Percentiles rank a stretch among this genome's conserved stretches.
These are phyloP conservation scores for Psophocarpus tetragonolobus DNA, from an alignment of 306 rosid species.

Conservation along the genomic window DNA sequence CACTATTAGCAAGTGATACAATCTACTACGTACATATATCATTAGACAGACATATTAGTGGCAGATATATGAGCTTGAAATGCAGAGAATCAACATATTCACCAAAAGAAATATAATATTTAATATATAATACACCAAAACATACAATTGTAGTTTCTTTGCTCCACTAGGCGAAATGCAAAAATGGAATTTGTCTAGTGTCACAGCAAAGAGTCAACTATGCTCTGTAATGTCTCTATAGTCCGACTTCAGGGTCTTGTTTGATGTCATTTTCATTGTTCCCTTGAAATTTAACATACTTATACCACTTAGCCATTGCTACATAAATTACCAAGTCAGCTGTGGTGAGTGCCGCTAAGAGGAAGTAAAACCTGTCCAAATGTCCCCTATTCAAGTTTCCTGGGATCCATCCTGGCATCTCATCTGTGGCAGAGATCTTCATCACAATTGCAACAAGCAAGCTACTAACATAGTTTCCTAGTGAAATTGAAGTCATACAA, in stretches of 20 bases:
- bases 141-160: background rate
- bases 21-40: background rate
- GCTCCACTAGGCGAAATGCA: conserved; percentile 27
- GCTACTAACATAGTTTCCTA: conserved; percentile 77
- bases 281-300: conserved; percentile 61
- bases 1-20: too few relatives aligned
- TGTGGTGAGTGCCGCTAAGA: conserved; percentile 66
- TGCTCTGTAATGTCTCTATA: background rate
- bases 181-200: conserved; percentile 8
- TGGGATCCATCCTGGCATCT: conserved; percentile 81
- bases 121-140: background rate
- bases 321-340: conserved; percentile 55
- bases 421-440: conserved; percentile 56
- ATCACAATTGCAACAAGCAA: conserved; percentile 73
- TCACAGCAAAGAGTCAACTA: conserved; percentile 14
- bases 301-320: conserved; percentile 72
- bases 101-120: background rate
- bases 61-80: background rate
- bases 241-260: background rate
- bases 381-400: conserved; percentile 72
- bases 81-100: background rate
- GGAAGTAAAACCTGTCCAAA: conserved; percentile 69
- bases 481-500: conserved; percentile 78
- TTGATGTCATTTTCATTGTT: conserved; percentile 28
- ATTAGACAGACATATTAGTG: background rate